phyloP scores from a whole-genome alignment of 2,329 filamentous ascomycete species.

The Calcarisporium arbuscula region DNA sequence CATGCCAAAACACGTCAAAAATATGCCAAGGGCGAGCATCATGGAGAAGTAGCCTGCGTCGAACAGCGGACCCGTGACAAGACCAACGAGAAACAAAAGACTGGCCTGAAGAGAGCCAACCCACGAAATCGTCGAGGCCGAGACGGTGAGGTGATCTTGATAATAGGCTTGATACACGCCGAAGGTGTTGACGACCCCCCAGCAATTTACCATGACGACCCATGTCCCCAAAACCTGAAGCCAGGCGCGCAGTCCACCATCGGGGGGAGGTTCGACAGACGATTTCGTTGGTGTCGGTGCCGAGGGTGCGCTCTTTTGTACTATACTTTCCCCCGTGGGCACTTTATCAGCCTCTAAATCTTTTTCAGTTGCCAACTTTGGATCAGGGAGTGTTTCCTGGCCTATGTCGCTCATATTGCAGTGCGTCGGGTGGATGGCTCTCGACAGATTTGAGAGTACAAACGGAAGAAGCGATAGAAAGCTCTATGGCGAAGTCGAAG shows the following conservation, averaged over 20 bases:
- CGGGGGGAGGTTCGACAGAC: background rate
- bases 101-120: background rate
- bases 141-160: background rate
- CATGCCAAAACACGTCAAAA: background rate
- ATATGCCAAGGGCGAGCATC: conserved; percentile 1
- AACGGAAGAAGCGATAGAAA: too few relatives aligned
- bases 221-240: background rate
- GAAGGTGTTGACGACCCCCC: background rate
- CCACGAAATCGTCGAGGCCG: background rate
- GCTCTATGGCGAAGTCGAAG: too few relatives aligned
- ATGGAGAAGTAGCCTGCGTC: conserved; percentile 1
- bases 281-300: too few relatives aligned
- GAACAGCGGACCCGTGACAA: background rate
- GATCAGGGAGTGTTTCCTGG: too few relatives aligned
- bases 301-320: too few relatives aligned
- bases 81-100: background rate
- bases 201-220: background rate
- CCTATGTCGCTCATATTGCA: too few relatives aligned
- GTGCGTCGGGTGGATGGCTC: too few relatives aligned
- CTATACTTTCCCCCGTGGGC: too few relatives aligned
- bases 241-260: background rate
- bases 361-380: too few relatives aligned
- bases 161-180: background rate
- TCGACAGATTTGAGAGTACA: too few relatives aligned
- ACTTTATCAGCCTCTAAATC: too few relatives aligned